phyloP scores from a whole-genome alignment of 768 basidiomycete species.

The Hydnomerulius pinastri region DNA sequence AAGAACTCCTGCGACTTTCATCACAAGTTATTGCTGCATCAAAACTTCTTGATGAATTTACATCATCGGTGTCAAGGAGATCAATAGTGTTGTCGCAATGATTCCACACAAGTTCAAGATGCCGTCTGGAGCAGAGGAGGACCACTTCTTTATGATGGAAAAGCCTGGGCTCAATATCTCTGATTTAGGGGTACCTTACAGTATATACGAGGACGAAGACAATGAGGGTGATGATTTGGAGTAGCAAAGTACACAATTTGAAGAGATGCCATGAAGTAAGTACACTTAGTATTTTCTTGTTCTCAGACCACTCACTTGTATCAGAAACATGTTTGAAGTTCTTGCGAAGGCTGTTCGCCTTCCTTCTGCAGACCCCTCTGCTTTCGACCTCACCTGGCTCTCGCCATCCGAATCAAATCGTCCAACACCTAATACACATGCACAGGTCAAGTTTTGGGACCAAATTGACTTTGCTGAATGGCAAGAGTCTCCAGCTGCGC shows the following conservation, averaged over 20 bases:
- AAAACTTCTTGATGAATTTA: not conserved
- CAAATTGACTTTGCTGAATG: not conserved
- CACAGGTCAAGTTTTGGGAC: not conserved
- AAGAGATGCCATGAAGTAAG: not conserved
- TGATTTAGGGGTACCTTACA: not conserved
- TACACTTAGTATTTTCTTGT: too few relatives aligned
- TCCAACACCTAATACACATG: conserved; percentile 1
- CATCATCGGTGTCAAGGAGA: conserved; percentile 1
- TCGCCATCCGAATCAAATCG: not conserved
- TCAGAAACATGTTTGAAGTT: not conserved
- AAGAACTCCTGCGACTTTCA: not conserved
- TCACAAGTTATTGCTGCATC: not conserved
- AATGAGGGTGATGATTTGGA: not conserved
- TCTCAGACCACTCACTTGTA: not conserved
- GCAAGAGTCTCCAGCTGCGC: not conserved
- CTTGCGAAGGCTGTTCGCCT: not conserved
- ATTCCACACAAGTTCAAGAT: not conserved
- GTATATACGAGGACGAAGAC: not conserved
- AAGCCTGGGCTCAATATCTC: conserved; percentile 6
- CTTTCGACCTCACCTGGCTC: not conserved
- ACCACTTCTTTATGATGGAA: conserved; percentile 7
- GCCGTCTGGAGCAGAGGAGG: not conserved
- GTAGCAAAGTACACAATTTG: not conserved
- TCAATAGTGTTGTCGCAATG: conserved; percentile 2
- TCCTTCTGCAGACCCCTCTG: not conserved